A percentile compares a stretch with the other conserved stretches of the same genome.
These are phyloP conservation scores for Trypanosoma conorhini DNA, from an alignment of 208 protist genomes.

Conservation along the genomic window DNA sequence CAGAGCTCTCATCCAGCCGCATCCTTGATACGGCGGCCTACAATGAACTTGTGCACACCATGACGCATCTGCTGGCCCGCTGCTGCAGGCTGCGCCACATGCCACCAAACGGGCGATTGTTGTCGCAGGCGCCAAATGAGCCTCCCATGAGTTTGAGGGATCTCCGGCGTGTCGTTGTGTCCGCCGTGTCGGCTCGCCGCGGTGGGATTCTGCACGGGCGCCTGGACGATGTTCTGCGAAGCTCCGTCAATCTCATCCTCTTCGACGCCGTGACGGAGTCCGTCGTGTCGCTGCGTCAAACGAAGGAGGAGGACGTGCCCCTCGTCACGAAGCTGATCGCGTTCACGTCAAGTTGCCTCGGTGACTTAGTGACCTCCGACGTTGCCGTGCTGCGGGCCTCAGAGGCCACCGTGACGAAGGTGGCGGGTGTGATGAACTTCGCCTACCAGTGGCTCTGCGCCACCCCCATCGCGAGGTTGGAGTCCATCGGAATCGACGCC, in stretches of 20 bases:
- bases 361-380: conserved; percentile 55
- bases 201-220: conserved; percentile 80
- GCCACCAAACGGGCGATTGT: conserved; percentile 76
- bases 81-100: conserved; percentile 80
- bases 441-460: conserved; percentile 79
- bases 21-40: conserved; percentile 65
- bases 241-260: conserved; percentile 84
- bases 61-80: conserved; percentile 55
- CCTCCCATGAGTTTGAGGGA: conserved; percentile 29
- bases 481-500: conserved; percentile 71
- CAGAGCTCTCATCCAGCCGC: conserved; percentile 72
- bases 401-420: conserved; percentile 60
- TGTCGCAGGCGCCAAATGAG: conserved; percentile 34
- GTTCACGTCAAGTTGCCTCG: conserved; percentile 72
- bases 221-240: conserved; percentile 75
- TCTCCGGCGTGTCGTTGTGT: conserved; percentile 58
- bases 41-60: conserved; percentile 65
- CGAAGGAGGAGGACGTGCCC: conserved; percentile 48
- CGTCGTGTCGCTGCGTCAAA: conserved; percentile 63
- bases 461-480: conserved; percentile 69
- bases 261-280: conserved; percentile 85
- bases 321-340: conserved; percentile 71
- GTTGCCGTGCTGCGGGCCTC: conserved; percentile 76
- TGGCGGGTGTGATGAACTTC: conserved; percentile 67
- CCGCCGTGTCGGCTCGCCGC: conserved; percentile 60